These are phyloP conservation scores for Pontederia paniculata DNA, from an alignment of 176 grass and related monocot species.

Conservation along the genomic window DNA sequence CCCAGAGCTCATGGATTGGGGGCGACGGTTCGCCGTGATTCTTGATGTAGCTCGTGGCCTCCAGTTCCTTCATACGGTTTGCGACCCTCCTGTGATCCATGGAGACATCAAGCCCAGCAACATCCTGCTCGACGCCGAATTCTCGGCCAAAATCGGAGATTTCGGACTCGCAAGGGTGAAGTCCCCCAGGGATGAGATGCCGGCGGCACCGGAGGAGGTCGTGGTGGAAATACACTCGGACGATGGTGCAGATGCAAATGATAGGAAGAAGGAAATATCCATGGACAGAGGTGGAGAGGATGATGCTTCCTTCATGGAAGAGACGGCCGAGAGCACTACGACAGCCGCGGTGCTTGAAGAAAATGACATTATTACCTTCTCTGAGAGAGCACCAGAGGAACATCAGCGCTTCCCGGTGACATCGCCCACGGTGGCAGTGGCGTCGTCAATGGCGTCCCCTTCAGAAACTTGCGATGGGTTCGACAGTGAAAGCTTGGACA, in stretches of 20 bases:
- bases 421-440: conserved; percentile 25
- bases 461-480: conserved; percentile 24
- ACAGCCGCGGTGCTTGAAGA: conserved; percentile 5
- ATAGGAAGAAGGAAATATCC: not conserved
- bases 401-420: conserved; percentile 30
- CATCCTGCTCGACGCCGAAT: conserved; percentile 57
- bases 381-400: conserved; percentile 38
- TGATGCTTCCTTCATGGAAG: conserved; percentile 2
- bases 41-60: conserved; percentile 74
- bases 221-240: conserved; percentile 21
- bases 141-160: conserved; percentile 71
- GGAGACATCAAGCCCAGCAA: conserved; percentile 97
- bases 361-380: not conserved
- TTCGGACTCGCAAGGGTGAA: conserved; percentile 68
- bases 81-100: conserved; percentile 72
- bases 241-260: conserved; percentile 14
- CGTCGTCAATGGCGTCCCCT: conserved; percentile 45
- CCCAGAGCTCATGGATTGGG: conserved; percentile 53
- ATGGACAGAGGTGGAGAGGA: conserved; percentile 2
- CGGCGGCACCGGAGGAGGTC: conserved; percentile 25
- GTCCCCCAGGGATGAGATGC: conserved; percentile 27
- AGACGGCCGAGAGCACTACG: conserved; percentile 21
- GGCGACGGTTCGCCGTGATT: conserved; percentile 49
- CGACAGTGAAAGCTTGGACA: conserved; percentile 41
- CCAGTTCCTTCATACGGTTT: conserved; percentile 61